Evolutionary conservation across 805 yeast genomes (phyloP).

Genomic region (Candida hispaniensis): DNA sequence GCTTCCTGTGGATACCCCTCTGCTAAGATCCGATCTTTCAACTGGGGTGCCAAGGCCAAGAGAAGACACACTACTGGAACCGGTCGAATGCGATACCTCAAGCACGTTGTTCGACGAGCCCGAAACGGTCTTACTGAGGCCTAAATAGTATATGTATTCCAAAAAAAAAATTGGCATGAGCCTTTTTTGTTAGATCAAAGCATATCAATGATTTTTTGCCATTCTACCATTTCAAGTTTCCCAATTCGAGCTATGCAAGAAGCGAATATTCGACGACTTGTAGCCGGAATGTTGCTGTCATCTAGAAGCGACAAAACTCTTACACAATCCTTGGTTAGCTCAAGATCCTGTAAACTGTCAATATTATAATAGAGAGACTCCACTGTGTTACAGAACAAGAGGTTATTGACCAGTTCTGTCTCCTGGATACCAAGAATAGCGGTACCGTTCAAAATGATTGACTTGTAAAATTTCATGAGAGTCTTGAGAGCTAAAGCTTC

Average conservation of each 20-base stretch:
- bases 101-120: slow-evolving; percentile 95
- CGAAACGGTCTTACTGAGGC: slow-evolving; percentile 99
- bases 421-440: too few species aligned
- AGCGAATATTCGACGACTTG: slow-evolving; percentile 3
- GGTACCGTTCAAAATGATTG: too few species aligned
- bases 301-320: slow-evolving; percentile 6
- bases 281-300: slow-evolving; percentile 4
- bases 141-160: background rate
- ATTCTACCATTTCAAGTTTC: slow-evolving; percentile 5
- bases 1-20: slow-evolving; percentile 99
- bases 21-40: slow-evolving; percentile 84
- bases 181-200: background rate
- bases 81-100: slow-evolving; percentile 98
- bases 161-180: background rate
- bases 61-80: slow-evolving; percentile 99
- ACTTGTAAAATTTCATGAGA: too few species aligned
- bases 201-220: slow-evolving; percentile 1
- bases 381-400: slow-evolving; percentile 6
- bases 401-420: too few species aligned
- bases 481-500: too few species aligned
- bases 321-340: slow-evolving; percentile 7
- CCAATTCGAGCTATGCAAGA: slow-evolving; percentile 4
- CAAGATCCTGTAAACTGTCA: slow-evolving; percentile 1
- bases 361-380: slow-evolving; percentile 5
- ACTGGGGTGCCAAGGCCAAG: slow-evolving; percentile 99